Evolutionary conservation across 2,329 filamentous ascomycete genomes (phyloP).

Genomic region (Sclerotinia nivalis): DNA sequence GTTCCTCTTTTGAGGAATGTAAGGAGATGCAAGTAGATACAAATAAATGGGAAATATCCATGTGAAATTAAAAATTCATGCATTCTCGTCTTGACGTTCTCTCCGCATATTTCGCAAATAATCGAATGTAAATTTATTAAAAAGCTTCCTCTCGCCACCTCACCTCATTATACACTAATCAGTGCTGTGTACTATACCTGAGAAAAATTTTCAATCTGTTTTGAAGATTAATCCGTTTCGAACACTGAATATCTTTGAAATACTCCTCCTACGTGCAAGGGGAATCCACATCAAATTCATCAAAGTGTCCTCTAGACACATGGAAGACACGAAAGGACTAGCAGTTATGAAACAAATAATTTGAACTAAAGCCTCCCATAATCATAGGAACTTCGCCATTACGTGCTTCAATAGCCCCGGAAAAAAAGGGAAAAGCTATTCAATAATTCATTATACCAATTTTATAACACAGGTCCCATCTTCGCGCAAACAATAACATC

Average conservation of each 20-base stretch:
- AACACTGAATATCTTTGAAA: not conserved
- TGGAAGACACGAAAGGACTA: not conserved
- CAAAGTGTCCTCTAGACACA: too few species aligned
- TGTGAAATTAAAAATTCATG: not conserved
- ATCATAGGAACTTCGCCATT: not conserved
- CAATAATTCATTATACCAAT: conserved; percentile 12
- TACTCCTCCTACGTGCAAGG: not conserved
- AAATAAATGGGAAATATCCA: not conserved
- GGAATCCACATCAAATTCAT: not conserved
- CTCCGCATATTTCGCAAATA: too few species aligned
- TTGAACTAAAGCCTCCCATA: not conserved
- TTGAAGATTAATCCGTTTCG: too few species aligned
- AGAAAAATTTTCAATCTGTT: too few species aligned
- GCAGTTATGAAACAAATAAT: not conserved
- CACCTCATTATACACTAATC: too few species aligned
- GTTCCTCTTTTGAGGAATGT: not conserved
- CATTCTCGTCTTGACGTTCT: not conserved
- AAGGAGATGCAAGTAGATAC: not conserved
- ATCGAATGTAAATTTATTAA: too few species aligned
- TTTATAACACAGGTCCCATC: not conserved
- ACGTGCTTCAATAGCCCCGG: not conserved
- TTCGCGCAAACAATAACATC: not conserved
- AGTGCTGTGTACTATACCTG: too few species aligned
- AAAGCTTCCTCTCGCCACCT: too few species aligned
- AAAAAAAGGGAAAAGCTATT: not conserved